These are phyloP conservation scores for Balakata baccata DNA, from an alignment of 345 rosid genomes.

Conservation along the genomic window DNA sequence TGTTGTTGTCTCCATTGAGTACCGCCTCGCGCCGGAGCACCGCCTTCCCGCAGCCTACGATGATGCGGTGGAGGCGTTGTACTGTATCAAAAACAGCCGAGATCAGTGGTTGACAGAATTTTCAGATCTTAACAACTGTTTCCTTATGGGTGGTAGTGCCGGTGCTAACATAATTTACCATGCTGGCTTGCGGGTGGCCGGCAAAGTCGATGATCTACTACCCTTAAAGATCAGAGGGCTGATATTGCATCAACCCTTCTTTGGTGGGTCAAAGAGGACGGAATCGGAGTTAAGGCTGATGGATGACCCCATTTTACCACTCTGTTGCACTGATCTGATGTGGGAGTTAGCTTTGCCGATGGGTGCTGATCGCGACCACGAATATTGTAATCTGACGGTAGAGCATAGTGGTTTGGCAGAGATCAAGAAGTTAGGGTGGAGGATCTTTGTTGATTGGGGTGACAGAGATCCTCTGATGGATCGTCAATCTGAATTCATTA, in stretches of 20 bases:
- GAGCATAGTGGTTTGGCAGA: slow-evolving; percentile 24
- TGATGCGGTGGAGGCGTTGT: slow-evolving; percentile 27
- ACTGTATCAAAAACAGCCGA: slow-evolving; percentile 9
- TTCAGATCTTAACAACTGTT: slow-evolving; percentile 37
- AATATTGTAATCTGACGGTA: slow-evolving; percentile 36
- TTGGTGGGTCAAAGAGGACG: slow-evolving; percentile 48
- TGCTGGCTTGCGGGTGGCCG: slow-evolving; percentile 38
- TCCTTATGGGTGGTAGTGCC: slow-evolving; percentile 28
- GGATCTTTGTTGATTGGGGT: slow-evolving; percentile 40
- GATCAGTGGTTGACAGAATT: slow-evolving; percentile 17
- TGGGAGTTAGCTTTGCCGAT: slow-evolving; percentile 44
- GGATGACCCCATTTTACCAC: slow-evolving; percentile 33
- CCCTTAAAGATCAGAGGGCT: too few relatives aligned
- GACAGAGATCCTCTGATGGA: slow-evolving; percentile 49
- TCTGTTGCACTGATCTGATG: slow-evolving; percentile 6
- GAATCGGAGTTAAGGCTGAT: slow-evolving; percentile 42
- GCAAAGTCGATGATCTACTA: too few relatives aligned
- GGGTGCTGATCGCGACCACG: slow-evolving; percentile 40
- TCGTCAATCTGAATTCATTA: slow-evolving; percentile 39
- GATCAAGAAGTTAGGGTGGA: slow-evolving; percentile 8
- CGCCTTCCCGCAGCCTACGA: slow-evolving; percentile 31
- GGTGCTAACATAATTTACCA: slow-evolving; percentile 60
- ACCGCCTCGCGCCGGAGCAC: slow-evolving; percentile 44
- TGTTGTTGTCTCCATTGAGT: slow-evolving; percentile 44
- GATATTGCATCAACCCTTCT: slow-evolving; percentile 44